Evolutionary conservation across 2,329 filamentous ascomycete species (phyloP).

Genomic region (Clonostachys sp.): DNA sequence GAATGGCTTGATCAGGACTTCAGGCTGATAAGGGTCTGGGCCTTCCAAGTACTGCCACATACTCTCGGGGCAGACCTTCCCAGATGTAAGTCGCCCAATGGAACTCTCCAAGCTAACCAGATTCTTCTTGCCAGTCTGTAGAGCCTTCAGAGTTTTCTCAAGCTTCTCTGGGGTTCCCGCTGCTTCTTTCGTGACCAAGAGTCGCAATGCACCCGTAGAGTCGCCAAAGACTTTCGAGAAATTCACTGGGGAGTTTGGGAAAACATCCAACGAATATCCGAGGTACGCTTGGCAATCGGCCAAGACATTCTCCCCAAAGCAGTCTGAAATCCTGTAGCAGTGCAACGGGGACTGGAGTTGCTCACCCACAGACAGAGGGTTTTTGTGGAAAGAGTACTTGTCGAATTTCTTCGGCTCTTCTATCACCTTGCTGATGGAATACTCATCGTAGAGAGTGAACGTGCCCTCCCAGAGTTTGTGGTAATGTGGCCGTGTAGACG

Average conservation of each 20-base stretch:
- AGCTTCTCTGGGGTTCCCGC: background rate
- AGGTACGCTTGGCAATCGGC: too few species aligned
- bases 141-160: background rate
- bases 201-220: background rate
- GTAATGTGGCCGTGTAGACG: too few species aligned
- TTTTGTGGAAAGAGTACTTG: too few species aligned
- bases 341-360: too few species aligned
- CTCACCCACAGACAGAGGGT: too few species aligned
- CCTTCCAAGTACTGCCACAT: background rate
- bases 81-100: background rate
- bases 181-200: background rate
- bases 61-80: background rate
- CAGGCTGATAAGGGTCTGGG: background rate
- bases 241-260: background rate
- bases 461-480: too few species aligned
- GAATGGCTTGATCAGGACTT: background rate
- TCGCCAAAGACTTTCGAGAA: background rate
- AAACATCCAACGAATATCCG: background rate
- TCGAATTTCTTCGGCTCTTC: too few species aligned
- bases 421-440: too few species aligned
- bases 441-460: too few species aligned
- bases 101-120: background rate
- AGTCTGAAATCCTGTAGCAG: too few species aligned
- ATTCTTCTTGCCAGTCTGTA: background rate
- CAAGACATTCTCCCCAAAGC: too few species aligned